These are phyloP conservation scores for Diophrys sp. DNA, from an alignment of 73 alveolate genomes.

Conservation along the genomic window DNA sequence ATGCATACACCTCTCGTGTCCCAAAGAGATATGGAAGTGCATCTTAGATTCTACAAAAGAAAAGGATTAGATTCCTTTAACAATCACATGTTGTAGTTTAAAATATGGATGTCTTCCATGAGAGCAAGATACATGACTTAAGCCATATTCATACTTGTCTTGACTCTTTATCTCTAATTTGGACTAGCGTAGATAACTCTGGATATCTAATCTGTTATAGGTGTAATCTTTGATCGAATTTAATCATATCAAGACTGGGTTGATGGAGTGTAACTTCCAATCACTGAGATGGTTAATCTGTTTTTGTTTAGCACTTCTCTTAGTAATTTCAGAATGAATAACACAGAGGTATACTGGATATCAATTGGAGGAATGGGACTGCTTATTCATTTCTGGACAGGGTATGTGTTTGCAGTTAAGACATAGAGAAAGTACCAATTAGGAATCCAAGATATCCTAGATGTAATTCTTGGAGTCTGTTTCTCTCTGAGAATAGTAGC, in stretches of 20 bases:
- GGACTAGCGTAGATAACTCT: neutral
- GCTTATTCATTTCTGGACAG: neutral
- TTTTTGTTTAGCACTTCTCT: neutral
- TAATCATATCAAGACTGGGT: neutral
- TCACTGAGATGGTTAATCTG: neutral
- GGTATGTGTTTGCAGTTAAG: neutral
- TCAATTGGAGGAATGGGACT: neutral
- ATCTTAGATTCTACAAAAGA: neutral
- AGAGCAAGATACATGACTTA: neutral
- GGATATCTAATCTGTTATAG: neutral
- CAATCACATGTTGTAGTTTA: neutral
- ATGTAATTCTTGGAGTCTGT: neutral
- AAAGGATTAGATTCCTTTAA: too few species aligned
- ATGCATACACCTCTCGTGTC: neutral
- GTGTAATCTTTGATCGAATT: neutral
- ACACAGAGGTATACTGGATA: neutral
- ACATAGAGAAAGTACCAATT: neutral
- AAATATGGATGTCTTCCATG: neutral
- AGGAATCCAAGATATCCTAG: neutral
- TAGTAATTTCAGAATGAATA: neutral
- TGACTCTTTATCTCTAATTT: neutral
- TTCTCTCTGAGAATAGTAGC: neutral
- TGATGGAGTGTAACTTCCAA: neutral
- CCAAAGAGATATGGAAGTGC: neutral
- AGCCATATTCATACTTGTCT: neutral